Conservation (phyloP, 805 yeast species). For the Pichia cephalocereana region DNA sequence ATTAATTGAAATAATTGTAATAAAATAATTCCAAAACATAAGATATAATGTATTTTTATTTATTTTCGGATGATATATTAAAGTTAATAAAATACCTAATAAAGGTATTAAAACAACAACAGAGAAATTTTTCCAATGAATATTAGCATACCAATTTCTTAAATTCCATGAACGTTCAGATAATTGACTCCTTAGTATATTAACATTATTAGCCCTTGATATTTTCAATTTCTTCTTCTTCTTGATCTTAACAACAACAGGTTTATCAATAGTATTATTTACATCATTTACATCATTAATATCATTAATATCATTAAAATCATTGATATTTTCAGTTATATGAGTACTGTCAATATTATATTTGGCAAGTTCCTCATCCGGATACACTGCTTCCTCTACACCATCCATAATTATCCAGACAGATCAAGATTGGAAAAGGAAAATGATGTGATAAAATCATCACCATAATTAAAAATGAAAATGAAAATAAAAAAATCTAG, state of each 20-base stretch:
- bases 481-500: not conserved
- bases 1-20: slow-evolving; percentile 65
- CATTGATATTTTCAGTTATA: not conserved
- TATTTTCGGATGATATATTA: slow-evolving; percentile 7
- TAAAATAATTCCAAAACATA: slow-evolving; percentile 43
- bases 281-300: not conserved
- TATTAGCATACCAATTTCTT: slow-evolving; percentile 59
- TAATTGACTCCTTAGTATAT: slow-evolving; percentile 35
- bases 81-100: slow-evolving; percentile 13
- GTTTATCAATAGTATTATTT: not conserved
- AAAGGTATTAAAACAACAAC: slow-evolving; percentile 50
- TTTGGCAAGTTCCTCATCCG: slow-evolving; percentile 21
- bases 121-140: slow-evolving; percentile 65
- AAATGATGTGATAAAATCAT: no score
- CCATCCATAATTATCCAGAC: not conserved
- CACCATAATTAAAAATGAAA: no score
- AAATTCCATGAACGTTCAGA: slow-evolving; percentile 71
- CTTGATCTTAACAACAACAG: slow-evolving; percentile 6
- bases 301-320: not conserved
- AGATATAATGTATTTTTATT: slow-evolving; percentile 35
- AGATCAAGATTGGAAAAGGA: not conserved
- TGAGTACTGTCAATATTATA: slow-evolving; percentile 7
- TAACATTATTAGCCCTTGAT: slow-evolving; percentile 12
- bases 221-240: slow-evolving; percentile 27
- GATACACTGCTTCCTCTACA: slow-evolving; percentile 24